These are phyloP conservation scores for Boletus patriciae DNA, from an alignment of 768 basidiomycete species.

Conservation along the genomic window DNA sequence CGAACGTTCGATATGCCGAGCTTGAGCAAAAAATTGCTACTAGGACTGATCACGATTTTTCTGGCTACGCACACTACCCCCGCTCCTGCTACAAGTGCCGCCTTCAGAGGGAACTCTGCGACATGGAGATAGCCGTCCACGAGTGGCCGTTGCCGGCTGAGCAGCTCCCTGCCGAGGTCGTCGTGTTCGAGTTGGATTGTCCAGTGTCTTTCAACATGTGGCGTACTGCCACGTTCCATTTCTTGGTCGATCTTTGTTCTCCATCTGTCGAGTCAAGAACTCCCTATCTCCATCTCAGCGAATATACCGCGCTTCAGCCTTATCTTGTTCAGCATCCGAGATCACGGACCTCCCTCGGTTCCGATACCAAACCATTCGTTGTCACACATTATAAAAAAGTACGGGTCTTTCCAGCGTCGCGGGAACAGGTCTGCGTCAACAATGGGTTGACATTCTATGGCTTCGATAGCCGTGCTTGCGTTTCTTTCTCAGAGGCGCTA, in stretches of 20 bases:
- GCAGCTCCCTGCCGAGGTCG: slow-evolving; percentile 22
- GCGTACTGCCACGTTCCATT: slow-evolving; percentile 41
- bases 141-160: slow-evolving; percentile 49
- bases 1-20: slow-evolving; percentile 21
- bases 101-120: slow-evolving; percentile 16
- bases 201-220: slow-evolving; percentile 43
- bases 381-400: slow-evolving; percentile 14
- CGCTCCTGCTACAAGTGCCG: slow-evolving; percentile 33
- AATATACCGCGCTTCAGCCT: slow-evolving; percentile 7
- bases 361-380: slow-evolving; percentile 20
- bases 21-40: slow-evolving; percentile 14
- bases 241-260: slow-evolving; percentile 39
- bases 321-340: slow-evolving; percentile 17
- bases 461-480: slow-evolving; percentile 26
- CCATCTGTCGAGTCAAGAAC: not conserved
- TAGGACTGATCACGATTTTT: slow-evolving; percentile 5
- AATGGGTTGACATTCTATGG: slow-evolving; percentile 35
- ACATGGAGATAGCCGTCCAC: slow-evolving; percentile 36
- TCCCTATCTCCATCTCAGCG: slow-evolving; percentile 14
- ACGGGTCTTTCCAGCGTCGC: slow-evolving; percentile 9
- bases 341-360: slow-evolving; percentile 24
- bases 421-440: slow-evolving; percentile 29
- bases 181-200: slow-evolving; percentile 44
- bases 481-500: slow-evolving; percentile 19
- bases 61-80: not conserved